Base-by-base conservation (phyloP, 2,329 filamentous ascomycete species). In the Ascochyta koolunga region DNA sequence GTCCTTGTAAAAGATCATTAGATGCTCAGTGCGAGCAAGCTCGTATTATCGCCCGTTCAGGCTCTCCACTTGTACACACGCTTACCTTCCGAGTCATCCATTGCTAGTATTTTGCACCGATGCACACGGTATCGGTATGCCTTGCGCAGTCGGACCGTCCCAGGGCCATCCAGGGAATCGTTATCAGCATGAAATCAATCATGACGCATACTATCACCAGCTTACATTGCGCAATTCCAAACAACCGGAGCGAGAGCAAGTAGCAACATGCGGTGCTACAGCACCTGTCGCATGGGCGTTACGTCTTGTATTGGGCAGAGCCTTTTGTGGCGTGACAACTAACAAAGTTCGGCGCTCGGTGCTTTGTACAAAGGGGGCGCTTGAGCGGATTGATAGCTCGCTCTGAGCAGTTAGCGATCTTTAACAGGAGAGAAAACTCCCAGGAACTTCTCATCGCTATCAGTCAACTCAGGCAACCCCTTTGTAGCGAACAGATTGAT, bases 281-380 rank as follows among this genome's bases (percentile, higher is more conserved):
- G 13, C 7, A 25, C 15, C 21, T 15, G 15, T 19, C 31, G 29
- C 18, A 6, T 41, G 18, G 22, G 22, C 31, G 22, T 31, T 24
- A 24, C 42, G 41, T 36, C 31, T 35, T 42, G 38, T 25, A 15
- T 25, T 25, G 18, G 31, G 11, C 21, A 25, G 6, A 47, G 15
- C 41, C 27, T 9, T 22, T n/a, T 16, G 31, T 42, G 35, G 11
- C 19, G 15, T 18, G 11, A 5, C 21, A 10, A 25, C 8, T n/a
- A n/a, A 42, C 16, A 27, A 32, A 46, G 15, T 16, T 53, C 42
- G 50, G 50, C 16, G 37, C 31, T 53, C 50, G 50, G 50, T 47
- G 50, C 31, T 53, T 42, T 32, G 32, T 32, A 42, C 15, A 10
- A 5, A n/a, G n/a, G n/a, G n/a, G n/a, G n/a, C n/a, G n/a, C n/a